Evolutionary conservation across 306 rosid species (phyloP).

Genomic region (Gillenia trifoliata): DNA sequence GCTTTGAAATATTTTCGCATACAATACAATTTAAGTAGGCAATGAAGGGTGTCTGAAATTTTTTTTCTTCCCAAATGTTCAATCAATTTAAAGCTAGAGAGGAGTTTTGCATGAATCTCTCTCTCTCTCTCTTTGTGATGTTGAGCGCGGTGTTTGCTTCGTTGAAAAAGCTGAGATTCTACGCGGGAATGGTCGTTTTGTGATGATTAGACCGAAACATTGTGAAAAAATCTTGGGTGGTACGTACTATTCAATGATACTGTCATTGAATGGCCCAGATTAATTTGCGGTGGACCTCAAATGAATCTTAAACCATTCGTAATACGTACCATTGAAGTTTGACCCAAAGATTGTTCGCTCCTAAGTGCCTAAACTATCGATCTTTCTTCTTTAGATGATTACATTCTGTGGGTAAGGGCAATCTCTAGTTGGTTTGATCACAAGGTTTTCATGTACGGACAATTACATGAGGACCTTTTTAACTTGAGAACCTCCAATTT

Average conservation of each 20-base stretch:
- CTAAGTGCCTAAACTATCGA: background rate
- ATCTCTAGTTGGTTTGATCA: conserved; percentile 26
- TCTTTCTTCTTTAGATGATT: background rate
- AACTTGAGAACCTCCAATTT: background rate
- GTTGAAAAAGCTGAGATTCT: background rate
- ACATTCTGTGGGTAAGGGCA: conserved; percentile 15
- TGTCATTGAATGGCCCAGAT: too few relatives aligned
- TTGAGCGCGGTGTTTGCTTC: background rate
- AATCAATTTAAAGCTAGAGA: too few relatives aligned
- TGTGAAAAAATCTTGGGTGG: too few relatives aligned
- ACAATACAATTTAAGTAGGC: background rate
- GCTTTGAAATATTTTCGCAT: conserved; percentile 19
- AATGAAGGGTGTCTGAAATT: background rate
- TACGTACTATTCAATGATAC: too few relatives aligned
- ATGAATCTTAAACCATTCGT: too few relatives aligned
- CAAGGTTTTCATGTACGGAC: conserved; percentile 25
- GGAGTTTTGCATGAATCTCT: too few relatives aligned
- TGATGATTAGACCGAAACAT: background rate
- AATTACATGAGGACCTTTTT: background rate
- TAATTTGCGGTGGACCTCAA: too few relatives aligned
- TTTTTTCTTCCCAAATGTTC: too few relatives aligned
- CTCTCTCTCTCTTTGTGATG: too few relatives aligned
- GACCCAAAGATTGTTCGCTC: background rate
- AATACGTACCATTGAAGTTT: too few relatives aligned
- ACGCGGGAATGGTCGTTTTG: background rate